Base-by-base conservation (phyloP, 257 asterid species). In the Knoxia roxburghii region DNA sequence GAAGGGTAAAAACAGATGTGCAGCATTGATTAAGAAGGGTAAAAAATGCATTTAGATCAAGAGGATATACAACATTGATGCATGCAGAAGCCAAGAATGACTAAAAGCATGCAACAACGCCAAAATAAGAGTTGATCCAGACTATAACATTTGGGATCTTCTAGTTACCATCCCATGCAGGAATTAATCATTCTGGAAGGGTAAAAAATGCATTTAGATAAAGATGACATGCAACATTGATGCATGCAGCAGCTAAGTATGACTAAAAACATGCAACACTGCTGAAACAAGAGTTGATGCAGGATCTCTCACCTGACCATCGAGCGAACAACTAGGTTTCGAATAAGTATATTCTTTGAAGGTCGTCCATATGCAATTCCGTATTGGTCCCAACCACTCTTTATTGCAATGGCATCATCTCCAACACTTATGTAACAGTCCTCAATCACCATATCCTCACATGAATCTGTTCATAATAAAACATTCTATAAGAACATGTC, bases 371-470 rank as follows among this genome's bases (percentile, higher is more conserved):
- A 94, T 21, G 85, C 61, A 67, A 81, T 80, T 33, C 99, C 99
- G 35, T 84, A 94, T 59, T 88, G 97, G 84, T 94, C 99, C 99
- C 99, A 94, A 54, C 99, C 99, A 67, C 99, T 94, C 87, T 94
- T 90, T 75, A 94, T 90, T 20, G 99, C 99, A 68, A 94, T 72
- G 41, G 83, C 95, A 70, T 94, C 99, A 73, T 90, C 99, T 40
- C 99, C 99, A 1, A 94, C 97, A 21, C 97, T 88, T 71, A 90
- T 88, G 85, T 90, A 94, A 64, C 98, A 90, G 84, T 94, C 89
- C 81, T 94, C 99, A 33, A 94, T 90, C 71, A 94, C 72, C 95
- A 94, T 81, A 72, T 88, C 96, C 76, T 88, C 87, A 61, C 99
- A 90, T 6, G 98, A 94, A 87, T 94, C 99, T 94, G 84, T 79